Evolutionary conservation across 1,139 yeast species (phyloP).

Genomic region (Hansenula lynferdii): DNA sequence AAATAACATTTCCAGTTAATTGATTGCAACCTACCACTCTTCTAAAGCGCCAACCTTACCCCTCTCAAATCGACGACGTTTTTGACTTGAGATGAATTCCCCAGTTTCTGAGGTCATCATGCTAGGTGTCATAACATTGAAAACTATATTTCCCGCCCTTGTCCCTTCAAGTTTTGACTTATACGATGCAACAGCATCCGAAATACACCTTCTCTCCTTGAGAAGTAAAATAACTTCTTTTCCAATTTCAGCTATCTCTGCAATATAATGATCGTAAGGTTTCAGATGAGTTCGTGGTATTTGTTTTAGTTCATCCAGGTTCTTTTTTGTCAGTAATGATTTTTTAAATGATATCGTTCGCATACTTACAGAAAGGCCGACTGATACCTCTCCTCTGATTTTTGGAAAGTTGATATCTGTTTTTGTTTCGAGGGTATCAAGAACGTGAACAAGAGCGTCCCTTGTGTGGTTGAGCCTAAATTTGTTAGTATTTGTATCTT

Average conservation of each 20-base stretch:
- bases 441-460: neutral
- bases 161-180: neutral
- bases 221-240: neutral
- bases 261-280: neutral
- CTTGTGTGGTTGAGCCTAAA: neutral
- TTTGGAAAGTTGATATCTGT: neutral
- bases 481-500: neutral
- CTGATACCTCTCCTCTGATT: neutral
- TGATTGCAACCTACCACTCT: slow-evolving; percentile 3
- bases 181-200: neutral
- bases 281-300: too few relatives aligned
- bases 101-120: slow-evolving; percentile 4
- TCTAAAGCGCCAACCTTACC: slow-evolving; percentile 5
- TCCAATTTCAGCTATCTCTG: neutral
- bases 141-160: neutral
- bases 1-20: neutral
- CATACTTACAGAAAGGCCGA: neutral
- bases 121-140: slow-evolving; percentile 5
- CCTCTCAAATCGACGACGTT: slow-evolving; percentile 4
- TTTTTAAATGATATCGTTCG: neutral
- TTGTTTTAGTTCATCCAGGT: too few relatives aligned
- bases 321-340: neutral
- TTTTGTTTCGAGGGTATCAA: neutral
- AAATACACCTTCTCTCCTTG: neutral
- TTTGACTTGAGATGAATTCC: neutral